phyloP scores from a whole-genome alignment of 1,284 basidiomycete genomes.

The Moniliella sp. region DNA sequence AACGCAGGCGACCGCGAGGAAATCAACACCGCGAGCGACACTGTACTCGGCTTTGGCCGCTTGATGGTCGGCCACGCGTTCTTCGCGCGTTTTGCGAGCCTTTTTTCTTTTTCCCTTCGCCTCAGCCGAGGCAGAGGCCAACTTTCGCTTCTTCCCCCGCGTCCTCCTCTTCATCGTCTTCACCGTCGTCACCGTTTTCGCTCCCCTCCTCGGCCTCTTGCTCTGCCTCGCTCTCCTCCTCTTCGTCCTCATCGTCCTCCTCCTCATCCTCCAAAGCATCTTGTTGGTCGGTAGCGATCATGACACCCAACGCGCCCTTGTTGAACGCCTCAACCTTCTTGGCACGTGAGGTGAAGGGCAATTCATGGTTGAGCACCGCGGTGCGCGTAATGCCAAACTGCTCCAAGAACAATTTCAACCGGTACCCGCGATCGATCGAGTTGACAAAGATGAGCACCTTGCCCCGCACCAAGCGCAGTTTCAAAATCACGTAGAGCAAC shows the following conservation, averaged over 20 bases:
- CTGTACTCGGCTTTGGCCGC: constrained; percentile 48
- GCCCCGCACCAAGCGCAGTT: constrained; percentile 76
- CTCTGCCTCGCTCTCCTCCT: constrained; percentile 34
- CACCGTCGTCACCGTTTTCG: constrained; percentile 3
- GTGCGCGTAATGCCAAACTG: constrained; percentile 78
- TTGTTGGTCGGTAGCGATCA: constrained; percentile 81
- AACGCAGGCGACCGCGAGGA: constrained; percentile 86
- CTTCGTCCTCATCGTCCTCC: constrained; percentile 32
- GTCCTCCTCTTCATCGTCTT: constrained; percentile 34
- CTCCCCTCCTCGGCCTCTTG: constrained; percentile 3
- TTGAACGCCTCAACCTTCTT: constrained; percentile 98
- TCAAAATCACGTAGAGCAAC: constrained; percentile 76
- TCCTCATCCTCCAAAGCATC: constrained; percentile 28
- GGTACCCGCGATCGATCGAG: constrained; percentile 78
- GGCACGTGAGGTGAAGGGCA: constrained; percentile 72
- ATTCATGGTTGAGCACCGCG: constrained; percentile 84
- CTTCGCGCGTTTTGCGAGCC: not conserved
- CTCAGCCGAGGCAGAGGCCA: constrained; percentile 6
- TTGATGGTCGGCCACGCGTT: not conserved
- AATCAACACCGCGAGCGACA: constrained; percentile 86
- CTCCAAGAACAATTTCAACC: constrained; percentile 84
- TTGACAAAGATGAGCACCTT: constrained; percentile 96
- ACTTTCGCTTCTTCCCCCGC: constrained; percentile 5
- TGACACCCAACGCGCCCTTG: constrained; percentile 91
- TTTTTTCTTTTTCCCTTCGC: constrained; percentile 13